These are phyloP conservation scores for Fraxinus sp. DNA, from an alignment of 305 asterid species.

Conservation along the genomic window DNA sequence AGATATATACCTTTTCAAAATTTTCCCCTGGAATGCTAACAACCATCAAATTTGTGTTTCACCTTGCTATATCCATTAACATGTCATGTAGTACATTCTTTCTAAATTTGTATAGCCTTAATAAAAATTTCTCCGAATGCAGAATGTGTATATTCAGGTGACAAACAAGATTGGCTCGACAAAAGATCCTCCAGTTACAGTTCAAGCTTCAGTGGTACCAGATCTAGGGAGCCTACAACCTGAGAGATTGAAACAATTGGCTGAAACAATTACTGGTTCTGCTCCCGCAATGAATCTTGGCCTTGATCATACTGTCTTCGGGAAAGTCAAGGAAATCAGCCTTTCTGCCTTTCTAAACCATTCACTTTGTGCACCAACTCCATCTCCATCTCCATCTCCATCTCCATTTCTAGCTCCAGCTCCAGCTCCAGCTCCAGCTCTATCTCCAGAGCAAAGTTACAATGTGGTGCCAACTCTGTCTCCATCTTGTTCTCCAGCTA, in stretches of 20 bases:
- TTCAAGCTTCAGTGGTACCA: constrained; percentile 75
- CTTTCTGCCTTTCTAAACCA: constrained; percentile 66
- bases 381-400: constrained; percentile 55
- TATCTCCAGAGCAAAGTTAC: constrained; percentile 31
- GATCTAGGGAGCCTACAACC: constrained; percentile 44
- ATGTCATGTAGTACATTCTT: background rate
- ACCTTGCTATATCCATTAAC: background rate
- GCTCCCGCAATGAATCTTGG: constrained; percentile 71
- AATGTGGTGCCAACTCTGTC: constrained; percentile 35
- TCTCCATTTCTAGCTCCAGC: constrained; percentile 39
- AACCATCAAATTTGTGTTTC: background rate
- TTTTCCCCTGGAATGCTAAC: background rate
- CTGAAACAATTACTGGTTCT: constrained; percentile 52
- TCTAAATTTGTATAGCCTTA: background rate
- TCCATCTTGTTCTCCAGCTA: constrained; percentile 46
- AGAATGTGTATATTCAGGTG: constrained; percentile 66
- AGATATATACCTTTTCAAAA: background rate
- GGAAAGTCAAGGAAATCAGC: constrained; percentile 77
- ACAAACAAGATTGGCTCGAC: constrained; percentile 79
- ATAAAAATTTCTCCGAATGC: constrained; percentile 17
- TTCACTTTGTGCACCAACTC: constrained; percentile 47
- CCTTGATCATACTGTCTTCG: constrained; percentile 74
- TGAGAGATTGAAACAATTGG: constrained; percentile 75
- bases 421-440: constrained; percentile 44
- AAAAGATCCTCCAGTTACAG: constrained; percentile 67